phyloP scores from a whole-genome alignment of 2,329 filamentous ascomycete species.

The Aspergillus candidus region DNA sequence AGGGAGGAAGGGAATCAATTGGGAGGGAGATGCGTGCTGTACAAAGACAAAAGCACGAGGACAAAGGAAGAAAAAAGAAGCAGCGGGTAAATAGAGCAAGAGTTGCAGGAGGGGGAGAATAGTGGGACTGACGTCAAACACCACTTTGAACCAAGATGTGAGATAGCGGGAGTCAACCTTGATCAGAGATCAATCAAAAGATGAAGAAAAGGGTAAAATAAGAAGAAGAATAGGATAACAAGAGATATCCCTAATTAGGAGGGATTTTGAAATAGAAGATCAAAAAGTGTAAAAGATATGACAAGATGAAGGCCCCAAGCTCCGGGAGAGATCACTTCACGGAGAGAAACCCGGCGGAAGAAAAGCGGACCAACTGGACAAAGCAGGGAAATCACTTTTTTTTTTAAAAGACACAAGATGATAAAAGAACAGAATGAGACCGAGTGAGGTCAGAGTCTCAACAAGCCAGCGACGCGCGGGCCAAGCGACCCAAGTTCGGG shows the following conservation, averaged over 20 bases:
- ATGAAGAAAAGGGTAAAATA: not conserved
- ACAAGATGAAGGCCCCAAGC: no score
- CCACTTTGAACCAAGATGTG: not conserved
- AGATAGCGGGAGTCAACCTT: not conserved
- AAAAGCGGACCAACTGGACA: not conserved
- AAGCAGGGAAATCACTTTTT: not conserved
- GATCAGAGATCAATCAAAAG: not conserved
- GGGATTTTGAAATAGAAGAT: no score
- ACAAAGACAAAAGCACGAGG: no score
- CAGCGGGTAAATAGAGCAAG: not conserved
- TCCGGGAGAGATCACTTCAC: no score
- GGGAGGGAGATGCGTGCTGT: no score
- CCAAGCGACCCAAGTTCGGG: conserved; percentile 14
- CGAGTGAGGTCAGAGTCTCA: conserved; percentile 16
- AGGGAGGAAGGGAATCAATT: no score
- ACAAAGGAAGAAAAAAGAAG: no score
- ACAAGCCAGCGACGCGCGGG: conserved; percentile 9
- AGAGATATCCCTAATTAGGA: no score
- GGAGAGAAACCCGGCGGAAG: not conserved
- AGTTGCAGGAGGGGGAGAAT: not conserved
- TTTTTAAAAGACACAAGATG: conserved; percentile 1
- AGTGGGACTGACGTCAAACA: not conserved
- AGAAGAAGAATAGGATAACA: not conserved
- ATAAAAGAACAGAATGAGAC: not conserved
- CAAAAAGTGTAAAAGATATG: no score